Conservation (phyloP, 345 rosid species). For the Dipteronia sinensis region DNA sequence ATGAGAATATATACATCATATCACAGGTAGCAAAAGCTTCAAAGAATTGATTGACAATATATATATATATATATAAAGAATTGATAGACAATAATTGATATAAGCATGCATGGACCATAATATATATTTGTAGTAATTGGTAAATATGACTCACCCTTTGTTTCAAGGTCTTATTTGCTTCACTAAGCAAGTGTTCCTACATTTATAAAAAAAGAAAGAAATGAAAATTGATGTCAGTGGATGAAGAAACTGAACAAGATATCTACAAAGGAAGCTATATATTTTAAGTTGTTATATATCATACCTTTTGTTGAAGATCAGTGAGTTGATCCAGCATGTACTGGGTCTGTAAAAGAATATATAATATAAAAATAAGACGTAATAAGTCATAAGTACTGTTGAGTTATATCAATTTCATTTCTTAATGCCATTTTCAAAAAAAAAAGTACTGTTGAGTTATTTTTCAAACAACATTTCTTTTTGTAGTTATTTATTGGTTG, state of each 20-base stretch:
- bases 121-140: background rate
- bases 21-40: background rate
- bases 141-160: conserved; percentile 63
- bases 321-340: conserved; percentile 92
- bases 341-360: conserved; percentile 59
- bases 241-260: background rate
- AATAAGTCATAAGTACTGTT: background rate
- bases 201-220: conserved; percentile 8
- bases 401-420: too few species aligned
- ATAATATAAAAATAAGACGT: background rate
- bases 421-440: too few species aligned
- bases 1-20: background rate
- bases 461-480: too few species aligned
- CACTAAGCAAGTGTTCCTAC: conserved; percentile 77
- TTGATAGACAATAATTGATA: background rate
- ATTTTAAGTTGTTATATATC: background rate
- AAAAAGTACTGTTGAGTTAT: background rate
- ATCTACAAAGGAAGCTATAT: background rate
- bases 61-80: background rate
- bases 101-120: background rate
- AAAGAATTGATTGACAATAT: background rate
- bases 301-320: conserved; percentile 88
- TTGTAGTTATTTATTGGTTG: too few species aligned
- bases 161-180: conserved; percentile 75
- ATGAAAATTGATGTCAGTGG: background rate